Evolutionary conservation across 345 rosid species (phyloP), one percentile per base, ranked within the genome.

Genomic region (Citrus cavaleriei): DNA sequence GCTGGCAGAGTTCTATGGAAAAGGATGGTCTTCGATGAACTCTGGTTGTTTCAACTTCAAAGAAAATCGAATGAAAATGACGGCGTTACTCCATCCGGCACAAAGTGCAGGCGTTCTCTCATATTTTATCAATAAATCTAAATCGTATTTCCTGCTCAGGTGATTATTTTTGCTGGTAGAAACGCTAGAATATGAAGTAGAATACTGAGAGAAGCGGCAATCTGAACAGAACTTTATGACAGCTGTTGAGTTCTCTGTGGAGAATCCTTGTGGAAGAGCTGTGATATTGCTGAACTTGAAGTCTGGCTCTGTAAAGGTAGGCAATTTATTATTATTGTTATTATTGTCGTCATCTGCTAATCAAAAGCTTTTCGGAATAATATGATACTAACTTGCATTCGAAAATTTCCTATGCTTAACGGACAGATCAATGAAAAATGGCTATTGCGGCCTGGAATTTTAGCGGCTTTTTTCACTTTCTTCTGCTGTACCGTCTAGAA

Each of bases 371-470:
- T 34, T 61, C 6, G 13, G 18, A 19, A 46, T 9, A 22, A 30
- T 46, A 71, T 62, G 25, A 40, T 18, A 1, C 7, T 58, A 8
- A 51, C 40, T 42, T 55, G 7, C 0, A 40, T 65, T 28, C 28
- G 27, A 72, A 78, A 78, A 28, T 30, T 65, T 61, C 28, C 32
- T 25, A 27, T 27, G 1, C 35, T 65, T n/a, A 42, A 49, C 66
- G 60, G 24, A 35, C 74, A 68, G 81, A 65, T 76, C 51, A 83
- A 68, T 65, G 80, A 83, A 61, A 81, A 79, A 24, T 76, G 83
- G 85, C 72, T 76, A 16, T 59, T 67, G 58, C 40, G 80, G 57
- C 80, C 83, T 1, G 57, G 71, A 62, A 68, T 76, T 69, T 27
- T 79, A 68, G 37, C 68, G 25, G 72, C 46, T 6, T 71, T 75